Percentiles rank a stretch among this genome's conserved stretches.
Evolutionary conservation across 1,284 basidiomycete genomes (phyloP).

Genomic region (Xerocomus nothofagi): DNA sequence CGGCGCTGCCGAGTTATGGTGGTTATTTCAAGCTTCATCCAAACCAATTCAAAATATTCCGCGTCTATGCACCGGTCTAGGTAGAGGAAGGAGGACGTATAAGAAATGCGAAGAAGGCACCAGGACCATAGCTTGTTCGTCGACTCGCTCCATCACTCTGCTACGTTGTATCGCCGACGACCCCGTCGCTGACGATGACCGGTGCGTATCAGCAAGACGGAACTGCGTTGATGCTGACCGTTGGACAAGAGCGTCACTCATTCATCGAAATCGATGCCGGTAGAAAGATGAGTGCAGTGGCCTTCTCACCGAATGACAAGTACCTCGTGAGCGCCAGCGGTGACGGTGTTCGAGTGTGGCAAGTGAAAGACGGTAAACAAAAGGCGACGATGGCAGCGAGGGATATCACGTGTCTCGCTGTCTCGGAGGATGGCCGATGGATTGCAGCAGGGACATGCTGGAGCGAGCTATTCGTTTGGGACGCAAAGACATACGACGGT

Average conservation of each 20-base stretch:
- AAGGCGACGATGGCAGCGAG: background rate
- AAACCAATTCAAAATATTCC: too few relatives aligned
- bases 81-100: too few relatives aligned
- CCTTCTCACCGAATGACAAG: conserved; percentile 3
- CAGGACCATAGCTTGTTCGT: too few relatives aligned
- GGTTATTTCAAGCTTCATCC: too few relatives aligned
- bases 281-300: background rate
- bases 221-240: background rate
- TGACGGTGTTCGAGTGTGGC: too few relatives aligned
- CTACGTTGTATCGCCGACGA: too few relatives aligned
- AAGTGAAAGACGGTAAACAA: background rate
- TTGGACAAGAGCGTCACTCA: background rate
- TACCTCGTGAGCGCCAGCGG: background rate
- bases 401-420: background rate
- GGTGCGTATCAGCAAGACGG: background rate
- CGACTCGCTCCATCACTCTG: too few relatives aligned
- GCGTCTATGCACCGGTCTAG: too few relatives aligned
- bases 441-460: conserved; percentile 2
- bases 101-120: too few relatives aligned
- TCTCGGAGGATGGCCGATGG: conserved; percentile 9
- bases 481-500: background rate
- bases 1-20: too few relatives aligned
- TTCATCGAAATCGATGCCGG: too few relatives aligned
- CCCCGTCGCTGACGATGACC: background rate
- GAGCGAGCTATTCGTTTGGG: background rate